These are phyloP conservation scores for Helotiales sp. DNA, from an alignment of 2,329 filamentous ascomycete species.

Conservation along the genomic window DNA sequence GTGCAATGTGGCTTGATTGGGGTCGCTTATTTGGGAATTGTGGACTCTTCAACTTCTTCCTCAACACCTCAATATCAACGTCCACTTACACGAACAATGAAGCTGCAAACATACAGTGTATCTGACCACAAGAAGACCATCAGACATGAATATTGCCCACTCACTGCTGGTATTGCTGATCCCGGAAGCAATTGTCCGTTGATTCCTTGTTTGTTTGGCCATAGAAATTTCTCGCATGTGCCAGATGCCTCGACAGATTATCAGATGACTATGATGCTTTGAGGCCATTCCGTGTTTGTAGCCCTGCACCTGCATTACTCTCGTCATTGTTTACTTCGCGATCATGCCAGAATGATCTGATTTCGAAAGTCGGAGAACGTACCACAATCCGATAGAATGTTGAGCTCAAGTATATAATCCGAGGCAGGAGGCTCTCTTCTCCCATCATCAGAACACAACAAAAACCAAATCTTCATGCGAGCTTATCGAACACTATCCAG, in stretches of 20 bases:
- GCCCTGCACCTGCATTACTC: background rate
- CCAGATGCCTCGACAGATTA: background rate
- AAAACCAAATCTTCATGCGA: slow-evolving; percentile 27
- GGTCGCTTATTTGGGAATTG: background rate
- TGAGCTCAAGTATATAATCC: slow-evolving; percentile 21
- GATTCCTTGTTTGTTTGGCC: background rate
- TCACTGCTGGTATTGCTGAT: background rate
- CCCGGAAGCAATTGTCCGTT: background rate
- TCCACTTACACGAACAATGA: background rate
- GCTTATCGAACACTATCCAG: slow-evolving; percentile 23
- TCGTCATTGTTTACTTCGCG: slow-evolving; percentile 1
- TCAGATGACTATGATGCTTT: slow-evolving; percentile 4
- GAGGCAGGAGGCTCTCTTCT: slow-evolving; percentile 1
- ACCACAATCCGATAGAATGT: slow-evolving; percentile 18
- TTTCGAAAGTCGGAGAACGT: slow-evolving; percentile 6
- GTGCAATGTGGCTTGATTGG: no score
- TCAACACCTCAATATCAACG: background rate
- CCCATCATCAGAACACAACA: slow-evolving; percentile 12
- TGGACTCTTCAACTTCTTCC: background rate
- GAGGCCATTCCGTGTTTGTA: background rate
- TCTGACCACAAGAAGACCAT: background rate
- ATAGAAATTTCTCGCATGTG: slow-evolving; percentile 1
- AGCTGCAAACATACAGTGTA: background rate
- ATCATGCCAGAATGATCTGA: slow-evolving; percentile 20
- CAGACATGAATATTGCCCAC: background rate